Base-by-base conservation (phyloP, 2,329 filamentous ascomycete species). In the Akanthomyces dipterigenus region DNA sequence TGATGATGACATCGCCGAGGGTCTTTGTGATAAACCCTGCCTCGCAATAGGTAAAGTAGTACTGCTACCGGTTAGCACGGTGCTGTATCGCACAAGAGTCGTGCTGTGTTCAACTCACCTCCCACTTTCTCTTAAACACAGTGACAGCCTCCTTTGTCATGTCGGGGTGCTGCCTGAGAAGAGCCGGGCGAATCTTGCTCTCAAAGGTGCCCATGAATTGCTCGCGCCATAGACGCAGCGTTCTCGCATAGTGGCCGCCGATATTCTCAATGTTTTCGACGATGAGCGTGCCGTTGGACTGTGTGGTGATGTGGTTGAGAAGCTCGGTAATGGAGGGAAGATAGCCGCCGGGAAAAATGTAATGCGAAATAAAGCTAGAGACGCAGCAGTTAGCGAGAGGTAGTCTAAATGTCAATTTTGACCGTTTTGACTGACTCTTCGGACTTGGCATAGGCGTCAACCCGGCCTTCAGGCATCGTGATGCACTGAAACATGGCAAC, bases 301-400 rank as follows among this genome's bases (percentile, higher is more conserved):
- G 85, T 28, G 77, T 77, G 45, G 79, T 81, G 64, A 91, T 87
- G 38, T 86, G 80, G 55, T 78, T 75, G 26, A 87, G 72, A 20
- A 87, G 73, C 65, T 86, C 81, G 16, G 78, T 82, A 36, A 79
- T 78, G 3, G 80, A 82, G 0, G 84, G 84, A 7, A 91, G 75
- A 68, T 91, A 87, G 1, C 88, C 89, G n/a, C 88, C 88, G 0
- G 88, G 89, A 72, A 92, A 91, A 60, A 91, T 91, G 73, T 91
- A 90, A 64, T 86, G 85, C 62, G 87, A 83, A 69, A 91, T 90
- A 72, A 91, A 91, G 69, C 78, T 80, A 62, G 4, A 34, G 24
- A 38, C n/a, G n/a, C 20, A 26, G 51, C 51, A 22, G 54, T 64
- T 61, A 63, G 63, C 51, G 12, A 38, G 14, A 20, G 5, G 1